Base-by-base conservation (phyloP, 2,329 filamentous ascomycete genomes). In the Sphaerulina vaccinii region DNA sequence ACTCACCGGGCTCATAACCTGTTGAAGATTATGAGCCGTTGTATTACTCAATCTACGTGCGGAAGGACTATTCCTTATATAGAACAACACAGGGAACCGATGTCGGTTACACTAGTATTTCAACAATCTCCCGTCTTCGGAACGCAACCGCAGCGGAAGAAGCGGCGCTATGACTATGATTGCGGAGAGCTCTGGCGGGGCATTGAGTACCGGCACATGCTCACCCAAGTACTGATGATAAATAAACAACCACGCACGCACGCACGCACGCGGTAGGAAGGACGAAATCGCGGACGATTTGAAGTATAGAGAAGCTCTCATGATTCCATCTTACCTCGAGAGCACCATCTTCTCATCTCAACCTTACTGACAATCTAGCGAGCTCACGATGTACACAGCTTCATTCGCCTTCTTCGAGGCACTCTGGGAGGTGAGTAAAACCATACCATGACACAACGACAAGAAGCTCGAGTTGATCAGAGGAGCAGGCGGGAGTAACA, bases 351-450 rank as follows among this genome's bases (percentile, higher is more conserved):
- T n/a, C n/a, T 4, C 27, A 32, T 10, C 27, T 11, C 27, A 1
- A 32, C 10, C 5, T 13, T 32, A 21, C 18, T 23, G 37, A 46
- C 43, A 29, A 27, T 19, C 43, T 16, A 48, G 10, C 27, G 27
- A 13, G 27, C 37, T 32, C 40, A 54, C 21, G 2, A 64, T 71
- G 51, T 87, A 91, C 67, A 91, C 88, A 7, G 82, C 88, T 10
- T 89, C 87, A 0, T 88, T 85, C 63, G 88, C 87, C 68, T 90
- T 92, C 70, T 90, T 92, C 59, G 88, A 92, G 74, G 85, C 86
- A 24, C 73, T 91, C 42, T 89, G 84, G 84, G 85, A 89, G 70
- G 80, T 81, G 65, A 6, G 62, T 60, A 8, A 16, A 21, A 37
- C 10, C 21, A n/a, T 6, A 8, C 3, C 5, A 21, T n/a, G 18